A percentile compares a stretch with the other conserved stretches of the same genome.
These are phyloP conservation scores for Galeopsis tetrahit DNA, from an alignment of 257 asterid species.

Conservation along the genomic window DNA sequence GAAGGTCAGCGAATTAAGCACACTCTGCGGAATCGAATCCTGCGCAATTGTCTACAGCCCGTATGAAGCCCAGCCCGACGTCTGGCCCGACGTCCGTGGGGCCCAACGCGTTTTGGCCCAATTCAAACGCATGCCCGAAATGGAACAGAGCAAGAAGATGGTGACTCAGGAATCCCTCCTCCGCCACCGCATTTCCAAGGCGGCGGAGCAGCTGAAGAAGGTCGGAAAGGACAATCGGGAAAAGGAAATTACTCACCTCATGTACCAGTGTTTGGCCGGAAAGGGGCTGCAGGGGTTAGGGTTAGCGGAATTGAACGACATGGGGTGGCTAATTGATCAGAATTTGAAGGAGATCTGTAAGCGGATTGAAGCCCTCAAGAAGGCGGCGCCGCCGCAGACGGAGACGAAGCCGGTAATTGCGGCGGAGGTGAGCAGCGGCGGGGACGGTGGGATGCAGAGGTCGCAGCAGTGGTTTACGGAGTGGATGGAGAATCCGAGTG, in stretches of 20 bases:
- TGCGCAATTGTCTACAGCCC: slow-evolving; percentile 81
- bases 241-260: slow-evolving; percentile 66
- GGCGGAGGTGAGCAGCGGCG: not conserved
- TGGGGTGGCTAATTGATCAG: slow-evolving; percentile 68
- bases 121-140: slow-evolving; percentile 86
- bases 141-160: slow-evolving; percentile 95
- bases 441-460: slow-evolving; percentile 36
- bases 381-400: slow-evolving; percentile 20
- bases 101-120: slow-evolving; percentile 66
- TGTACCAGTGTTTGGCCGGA: slow-evolving; percentile 72
- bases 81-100: slow-evolving; percentile 66
- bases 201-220: slow-evolving; percentile 71
- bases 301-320: slow-evolving; percentile 59
- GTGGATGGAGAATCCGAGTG: slow-evolving; percentile 46
- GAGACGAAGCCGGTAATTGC: not conserved
- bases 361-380: slow-evolving; percentile 58
- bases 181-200: slow-evolving; percentile 63
- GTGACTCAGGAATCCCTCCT: slow-evolving; percentile 77
- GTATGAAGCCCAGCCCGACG: slow-evolving; percentile 66
- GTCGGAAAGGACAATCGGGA: slow-evolving; percentile 69
- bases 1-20: slow-evolving; percentile 79
- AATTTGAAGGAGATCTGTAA: slow-evolving; percentile 63
- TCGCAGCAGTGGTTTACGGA: slow-evolving; percentile 50
- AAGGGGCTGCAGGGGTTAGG: slow-evolving; percentile 51
- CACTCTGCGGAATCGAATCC: slow-evolving; percentile 80